phyloP scores from a whole-genome alignment of 257 asterid genomes.

The Paraleonurus japonicus region DNA sequence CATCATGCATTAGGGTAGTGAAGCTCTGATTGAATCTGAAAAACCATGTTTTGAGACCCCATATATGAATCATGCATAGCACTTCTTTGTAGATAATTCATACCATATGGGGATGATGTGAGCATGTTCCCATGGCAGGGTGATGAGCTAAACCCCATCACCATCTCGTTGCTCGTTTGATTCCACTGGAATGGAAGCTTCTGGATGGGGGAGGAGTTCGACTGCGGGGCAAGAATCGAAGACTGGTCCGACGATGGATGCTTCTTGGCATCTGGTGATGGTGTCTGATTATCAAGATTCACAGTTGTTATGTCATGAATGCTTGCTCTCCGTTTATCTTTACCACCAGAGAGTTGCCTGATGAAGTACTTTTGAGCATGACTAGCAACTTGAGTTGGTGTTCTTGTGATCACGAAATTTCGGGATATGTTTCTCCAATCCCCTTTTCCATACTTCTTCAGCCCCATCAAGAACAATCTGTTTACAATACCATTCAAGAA shows the following conservation, averaged over 20 bases:
- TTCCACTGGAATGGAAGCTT: conserved; percentile 61
- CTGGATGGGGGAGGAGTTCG: conserved; percentile 31
- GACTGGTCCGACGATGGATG: conserved; percentile 45
- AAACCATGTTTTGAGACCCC: conserved; percentile 58
- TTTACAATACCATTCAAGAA: background rate
- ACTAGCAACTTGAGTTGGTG: conserved; percentile 98
- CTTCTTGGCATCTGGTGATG: conserved; percentile 55
- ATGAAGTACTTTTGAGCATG: conserved; percentile 97
- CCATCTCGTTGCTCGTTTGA: conserved; percentile 39
- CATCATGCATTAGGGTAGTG: conserved; percentile 61
- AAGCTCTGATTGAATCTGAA: conserved; percentile 67
- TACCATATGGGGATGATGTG: conserved; percentile 32
- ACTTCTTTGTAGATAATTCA: conserved; percentile 44
- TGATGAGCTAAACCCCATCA: conserved; percentile 45
- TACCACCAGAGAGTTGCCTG: conserved; percentile 83
- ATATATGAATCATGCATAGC: conserved; percentile 42
- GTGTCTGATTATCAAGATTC: conserved; percentile 52
- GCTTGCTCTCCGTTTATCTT: conserved; percentile 92
- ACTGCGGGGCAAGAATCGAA: conserved; percentile 26
- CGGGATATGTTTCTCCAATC: conserved; percentile 97
- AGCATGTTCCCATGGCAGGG: conserved; percentile 41
- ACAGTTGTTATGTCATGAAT: conserved; percentile 93
- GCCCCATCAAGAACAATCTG: conserved; percentile 93
- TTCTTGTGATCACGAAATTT: conserved; percentile 77
- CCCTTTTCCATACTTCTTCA: conserved; percentile 92